phyloP scores from a whole-genome alignment of 768 basidiomycete species.

The Amanita pseudoporphyria region DNA sequence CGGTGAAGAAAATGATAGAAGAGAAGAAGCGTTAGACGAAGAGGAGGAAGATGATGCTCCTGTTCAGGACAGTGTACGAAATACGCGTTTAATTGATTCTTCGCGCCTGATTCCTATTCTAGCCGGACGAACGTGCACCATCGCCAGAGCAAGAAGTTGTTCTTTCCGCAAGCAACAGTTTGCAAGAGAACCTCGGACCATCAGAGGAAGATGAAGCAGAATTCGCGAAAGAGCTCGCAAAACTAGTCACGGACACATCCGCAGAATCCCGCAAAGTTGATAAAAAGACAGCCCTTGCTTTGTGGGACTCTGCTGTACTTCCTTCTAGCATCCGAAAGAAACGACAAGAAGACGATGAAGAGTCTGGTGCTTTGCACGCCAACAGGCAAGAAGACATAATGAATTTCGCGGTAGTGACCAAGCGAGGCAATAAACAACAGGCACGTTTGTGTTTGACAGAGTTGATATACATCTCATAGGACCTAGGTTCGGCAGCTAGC shows the following conservation, averaged over 20 bases:
- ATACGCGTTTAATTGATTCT: not conserved
- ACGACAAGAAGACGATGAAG: slow-evolving; percentile 49
- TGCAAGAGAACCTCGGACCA: slow-evolving; percentile 69
- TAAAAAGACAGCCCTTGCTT: slow-evolving; percentile 73
- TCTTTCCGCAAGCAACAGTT: slow-evolving; percentile 41
- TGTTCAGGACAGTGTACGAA: slow-evolving; percentile 43
- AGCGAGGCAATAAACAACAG: slow-evolving; percentile 90
- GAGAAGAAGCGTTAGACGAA: slow-evolving; percentile 36
- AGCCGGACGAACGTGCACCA: slow-evolving; percentile 62
- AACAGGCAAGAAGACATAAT: slow-evolving; percentile 44
- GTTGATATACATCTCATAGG: not conserved
- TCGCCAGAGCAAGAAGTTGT: slow-evolving; percentile 80
- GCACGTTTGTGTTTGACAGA: slow-evolving; percentile 28
- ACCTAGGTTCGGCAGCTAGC: slow-evolving; percentile 56
- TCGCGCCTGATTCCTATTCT: slow-evolving; percentile 1
- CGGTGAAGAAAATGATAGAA: slow-evolving; percentile 47
- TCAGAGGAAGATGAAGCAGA: slow-evolving; percentile 87
- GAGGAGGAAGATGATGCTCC: slow-evolving; percentile 62
- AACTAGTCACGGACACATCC: slow-evolving; percentile 85
- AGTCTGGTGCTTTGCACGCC: slow-evolving; percentile 29
- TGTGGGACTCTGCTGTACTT: slow-evolving; percentile 85
- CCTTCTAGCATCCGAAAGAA: slow-evolving; percentile 59
- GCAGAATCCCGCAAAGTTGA: slow-evolving; percentile 79
- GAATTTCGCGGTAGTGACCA: slow-evolving; percentile 90
- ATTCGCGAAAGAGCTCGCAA: slow-evolving; percentile 92